Percentiles rank a stretch among this genome's conserved stretches.
Evolutionary conservation across 768 basidiomycete species (phyloP).

Genomic region (Suillus plorans): DNA sequence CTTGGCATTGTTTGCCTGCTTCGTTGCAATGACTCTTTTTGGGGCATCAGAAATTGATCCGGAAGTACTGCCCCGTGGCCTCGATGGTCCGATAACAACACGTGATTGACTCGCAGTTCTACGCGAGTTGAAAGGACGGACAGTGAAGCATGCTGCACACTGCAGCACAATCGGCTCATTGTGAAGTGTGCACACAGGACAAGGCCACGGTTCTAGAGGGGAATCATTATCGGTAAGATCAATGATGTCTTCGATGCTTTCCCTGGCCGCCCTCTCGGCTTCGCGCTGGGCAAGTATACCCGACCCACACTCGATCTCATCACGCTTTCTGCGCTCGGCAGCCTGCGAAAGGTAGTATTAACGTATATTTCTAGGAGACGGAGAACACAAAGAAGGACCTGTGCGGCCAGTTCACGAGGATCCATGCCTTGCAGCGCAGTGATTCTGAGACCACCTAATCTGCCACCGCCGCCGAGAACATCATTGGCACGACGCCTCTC

Average conservation of each 20-base stretch:
- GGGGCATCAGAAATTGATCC: not conserved
- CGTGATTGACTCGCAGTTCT: not conserved
- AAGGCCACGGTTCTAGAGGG: constrained; percentile 40
- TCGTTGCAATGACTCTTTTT: not conserved
- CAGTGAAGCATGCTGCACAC: constrained; percentile 55
- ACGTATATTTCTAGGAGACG: not conserved
- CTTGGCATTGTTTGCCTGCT: constrained; percentile 9
- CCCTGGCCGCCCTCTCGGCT: constrained; percentile 65
- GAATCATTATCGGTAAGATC: constrained; percentile 54
- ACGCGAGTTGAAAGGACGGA: constrained; percentile 29
- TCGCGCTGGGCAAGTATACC: constrained; percentile 56
- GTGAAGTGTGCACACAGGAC: constrained; percentile 58
- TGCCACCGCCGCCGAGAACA: constrained; percentile 52
- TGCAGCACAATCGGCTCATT: constrained; percentile 47
- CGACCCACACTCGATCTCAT: constrained; percentile 75
- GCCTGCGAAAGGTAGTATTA: constrained; percentile 51
- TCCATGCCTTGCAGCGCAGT: constrained; percentile 42
- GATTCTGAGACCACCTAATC: constrained; percentile 54
- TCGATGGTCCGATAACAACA: constrained; percentile 15
- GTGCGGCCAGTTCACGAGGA: constrained; percentile 72
- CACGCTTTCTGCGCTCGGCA: constrained; percentile 73
- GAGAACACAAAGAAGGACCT: constrained; percentile 41
- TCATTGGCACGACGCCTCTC: constrained; percentile 51
- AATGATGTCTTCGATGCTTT: constrained; percentile 57
- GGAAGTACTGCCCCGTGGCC: constrained; percentile 20